phyloP scores from a whole-genome alignment of 495 filamentous ascomycete species.

The Margaritispora aquatica region DNA sequence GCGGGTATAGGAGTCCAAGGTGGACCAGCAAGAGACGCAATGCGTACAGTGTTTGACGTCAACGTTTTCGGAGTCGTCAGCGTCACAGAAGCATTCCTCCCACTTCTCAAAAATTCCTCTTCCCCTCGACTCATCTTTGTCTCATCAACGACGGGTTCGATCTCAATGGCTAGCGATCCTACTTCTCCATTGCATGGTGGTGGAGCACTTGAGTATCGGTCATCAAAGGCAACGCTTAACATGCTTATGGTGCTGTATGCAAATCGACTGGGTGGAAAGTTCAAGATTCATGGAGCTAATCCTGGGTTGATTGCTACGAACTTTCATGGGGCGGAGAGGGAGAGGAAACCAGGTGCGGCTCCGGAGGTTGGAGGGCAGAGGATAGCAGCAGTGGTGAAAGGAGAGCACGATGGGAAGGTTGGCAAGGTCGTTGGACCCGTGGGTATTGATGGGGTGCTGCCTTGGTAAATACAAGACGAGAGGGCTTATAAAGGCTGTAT shows the following conservation, averaged over 20 bases:
- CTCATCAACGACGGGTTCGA: slow-evolving; percentile 32
- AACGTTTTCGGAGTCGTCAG: slow-evolving; percentile 32
- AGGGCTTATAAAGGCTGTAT: too few relatives aligned
- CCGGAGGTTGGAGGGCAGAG: slow-evolving; percentile 29
- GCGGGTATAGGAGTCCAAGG: slow-evolving; percentile 43
- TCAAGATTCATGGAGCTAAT: slow-evolving; percentile 37
- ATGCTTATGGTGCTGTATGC: slow-evolving; percentile 17
- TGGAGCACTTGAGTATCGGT: slow-evolving; percentile 16
- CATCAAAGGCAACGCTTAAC: slow-evolving; percentile 22
- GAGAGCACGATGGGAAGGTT: slow-evolving; percentile 31
- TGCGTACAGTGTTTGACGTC: slow-evolving; percentile 21
- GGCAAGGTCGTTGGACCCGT: slow-evolving; percentile 30
- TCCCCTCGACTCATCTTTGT: slow-evolving; percentile 34
- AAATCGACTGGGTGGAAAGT: slow-evolving; percentile 33
- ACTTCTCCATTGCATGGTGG: slow-evolving; percentile 1
- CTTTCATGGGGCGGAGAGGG: slow-evolving; percentile 31
- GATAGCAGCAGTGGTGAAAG: slow-evolving; percentile 32
- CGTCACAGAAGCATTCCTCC: slow-evolving; percentile 34
- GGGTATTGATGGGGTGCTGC: slow-evolving; percentile 13
- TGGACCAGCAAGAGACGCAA: slow-evolving; percentile 8
- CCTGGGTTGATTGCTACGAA: slow-evolving; percentile 37
- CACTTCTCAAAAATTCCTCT: slow-evolving; percentile 29
- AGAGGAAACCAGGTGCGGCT: slow-evolving; percentile 16
- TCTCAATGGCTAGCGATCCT: slow-evolving; percentile 23
- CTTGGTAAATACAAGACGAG: slow-evolving; percentile 18